These are phyloP conservation scores for Pseudogymnoascus sp. DNA, from an alignment of 2,329 filamentous ascomycete species.

Conservation along the genomic window DNA sequence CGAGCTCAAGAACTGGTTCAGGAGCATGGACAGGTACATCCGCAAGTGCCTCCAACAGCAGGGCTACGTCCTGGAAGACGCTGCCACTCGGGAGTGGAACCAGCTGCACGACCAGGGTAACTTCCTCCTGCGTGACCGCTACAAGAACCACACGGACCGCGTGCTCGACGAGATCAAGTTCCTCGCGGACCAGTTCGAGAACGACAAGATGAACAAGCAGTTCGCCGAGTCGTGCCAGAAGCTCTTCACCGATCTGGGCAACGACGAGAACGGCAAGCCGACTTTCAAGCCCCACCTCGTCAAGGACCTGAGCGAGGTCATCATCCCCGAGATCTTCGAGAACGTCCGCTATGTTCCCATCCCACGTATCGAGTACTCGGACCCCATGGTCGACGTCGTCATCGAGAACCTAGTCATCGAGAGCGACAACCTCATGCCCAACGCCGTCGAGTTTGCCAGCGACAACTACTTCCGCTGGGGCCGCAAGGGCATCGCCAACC, in stretches of 20 bases:
- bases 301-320: conserved; percentile 81
- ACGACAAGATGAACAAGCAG: conserved; percentile 76
- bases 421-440: conserved; percentile 94
- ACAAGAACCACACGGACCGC: conserved; percentile 76
- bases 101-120: conserved; percentile 76
- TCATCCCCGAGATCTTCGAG: conserved; percentile 76
- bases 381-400: conserved; percentile 75
- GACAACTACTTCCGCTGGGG: conserved; percentile 96
- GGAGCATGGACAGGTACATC: conserved; percentile 66
- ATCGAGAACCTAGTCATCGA: conserved; percentile 94
- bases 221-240: conserved; percentile 73
- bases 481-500: conserved; percentile 76
- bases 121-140: conserved; percentile 82
- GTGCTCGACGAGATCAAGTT: conserved; percentile 88
- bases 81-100: conserved; percentile 75
- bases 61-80: conserved; percentile 82
- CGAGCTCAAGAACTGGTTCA: conserved; percentile 88
- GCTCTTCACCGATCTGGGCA: conserved; percentile 84
- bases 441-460: conserved; percentile 77
- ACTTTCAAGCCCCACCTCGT: conserved; percentile 88
- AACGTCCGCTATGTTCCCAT: conserved; percentile 84
- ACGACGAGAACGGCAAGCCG: conserved; percentile 75
- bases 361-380: conserved; percentile 87
- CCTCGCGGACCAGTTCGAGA: conserved; percentile 78
- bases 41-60: conserved; percentile 80